A percentile compares a stretch with the other conserved stretches of the same genome.
phyloP scores from a whole-genome alignment of 352 stramenopile species.

The Globisporangium lucens region DNA sequence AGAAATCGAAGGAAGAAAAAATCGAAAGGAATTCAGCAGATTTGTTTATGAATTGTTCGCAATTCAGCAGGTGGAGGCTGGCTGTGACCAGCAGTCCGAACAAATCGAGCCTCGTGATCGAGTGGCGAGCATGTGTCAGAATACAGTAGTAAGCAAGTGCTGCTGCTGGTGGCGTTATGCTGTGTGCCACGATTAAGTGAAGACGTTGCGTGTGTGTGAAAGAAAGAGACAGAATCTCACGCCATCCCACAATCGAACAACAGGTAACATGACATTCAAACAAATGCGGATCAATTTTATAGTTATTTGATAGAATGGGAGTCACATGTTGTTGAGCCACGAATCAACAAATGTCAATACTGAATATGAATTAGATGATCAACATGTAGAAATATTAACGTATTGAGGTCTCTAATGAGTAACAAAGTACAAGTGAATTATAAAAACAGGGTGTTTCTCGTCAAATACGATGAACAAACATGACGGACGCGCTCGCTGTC shows the following conservation, averaged over 20 bases:
- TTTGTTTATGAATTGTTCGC: too few species aligned
- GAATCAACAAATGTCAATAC: too few species aligned
- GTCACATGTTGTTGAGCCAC: too few species aligned
- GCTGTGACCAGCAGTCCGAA: background rate
- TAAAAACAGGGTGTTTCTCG: background rate
- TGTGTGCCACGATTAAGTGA: background rate
- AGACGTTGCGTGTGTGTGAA: background rate
- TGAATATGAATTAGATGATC: too few species aligned
- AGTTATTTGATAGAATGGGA: too few species aligned
- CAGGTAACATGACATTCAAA: background rate
- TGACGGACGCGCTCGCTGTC: background rate
- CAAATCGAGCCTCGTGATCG: background rate
- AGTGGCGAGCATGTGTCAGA: background rate
- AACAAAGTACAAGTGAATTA: too few species aligned
- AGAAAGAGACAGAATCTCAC: slow-evolving; percentile 12
- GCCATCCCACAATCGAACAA: slow-evolving; percentile 9
- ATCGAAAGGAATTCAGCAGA: background rate
- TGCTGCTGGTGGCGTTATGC: background rate
- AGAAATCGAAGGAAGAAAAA: background rate
- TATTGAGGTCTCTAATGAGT: too few species aligned
- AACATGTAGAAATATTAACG: too few species aligned
- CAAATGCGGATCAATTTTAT: too few species aligned
- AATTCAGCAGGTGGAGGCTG: background rate
- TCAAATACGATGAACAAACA: background rate
- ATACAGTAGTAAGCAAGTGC: background rate